phyloP scores from a whole-genome alignment of 148 eudicot species.

The Salicornia ramosissima region DNA sequence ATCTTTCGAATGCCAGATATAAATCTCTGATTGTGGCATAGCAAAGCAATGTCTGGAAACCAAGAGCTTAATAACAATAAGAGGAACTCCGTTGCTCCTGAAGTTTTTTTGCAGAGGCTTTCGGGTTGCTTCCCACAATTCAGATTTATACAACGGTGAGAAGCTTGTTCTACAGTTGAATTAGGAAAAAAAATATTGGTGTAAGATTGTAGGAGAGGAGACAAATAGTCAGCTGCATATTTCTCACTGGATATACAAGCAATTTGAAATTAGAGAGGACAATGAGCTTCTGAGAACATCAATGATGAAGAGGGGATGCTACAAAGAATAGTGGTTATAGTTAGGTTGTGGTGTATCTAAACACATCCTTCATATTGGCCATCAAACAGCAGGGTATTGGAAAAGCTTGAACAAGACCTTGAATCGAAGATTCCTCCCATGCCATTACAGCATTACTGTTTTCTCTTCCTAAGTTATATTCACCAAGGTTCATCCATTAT shows the following conservation, averaged over 20 bases:
- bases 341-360: constrained; percentile 45
- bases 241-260: constrained; percentile 28
- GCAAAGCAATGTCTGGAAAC: constrained; percentile 24
- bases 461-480: constrained; percentile 13
- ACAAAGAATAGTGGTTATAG: constrained; percentile 34
- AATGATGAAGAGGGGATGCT: constrained; percentile 19
- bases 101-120: constrained; percentile 5
- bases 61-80: constrained; percentile 17
- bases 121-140: constrained; percentile 17
- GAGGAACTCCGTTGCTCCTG: constrained; percentile 29
- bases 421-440: constrained; percentile 31
- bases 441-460: constrained; percentile 20
- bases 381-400: constrained; percentile 31
- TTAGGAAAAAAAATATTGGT: constrained; percentile 11
- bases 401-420: constrained; percentile 37
- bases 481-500: neutral
- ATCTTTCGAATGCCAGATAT: constrained; percentile 20
- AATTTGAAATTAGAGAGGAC: constrained; percentile 18
- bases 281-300: neutral
- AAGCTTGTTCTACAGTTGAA: constrained; percentile 31
- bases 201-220: neutral
- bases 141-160: constrained; percentile 31
- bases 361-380: constrained; percentile 33
- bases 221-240: constrained; percentile 11
- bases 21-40: constrained; percentile 32